A percentile compares a stretch with the other conserved stretches of the same genome.
phyloP scores from a whole-genome alignment of 75 land plant genomes.

The Pinus taeda region DNA sequence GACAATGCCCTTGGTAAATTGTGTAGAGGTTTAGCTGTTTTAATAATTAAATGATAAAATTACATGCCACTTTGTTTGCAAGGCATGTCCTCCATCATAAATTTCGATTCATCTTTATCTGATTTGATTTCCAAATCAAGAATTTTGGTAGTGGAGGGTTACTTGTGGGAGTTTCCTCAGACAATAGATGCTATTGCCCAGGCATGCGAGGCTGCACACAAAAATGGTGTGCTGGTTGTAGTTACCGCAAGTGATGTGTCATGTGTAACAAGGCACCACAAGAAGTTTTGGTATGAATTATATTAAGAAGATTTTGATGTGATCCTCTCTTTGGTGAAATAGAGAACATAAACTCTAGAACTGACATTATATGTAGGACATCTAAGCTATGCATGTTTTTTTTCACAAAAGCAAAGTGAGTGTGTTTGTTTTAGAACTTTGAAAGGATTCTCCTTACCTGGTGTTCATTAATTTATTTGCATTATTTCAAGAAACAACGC shows the following conservation, averaged over 20 bases:
- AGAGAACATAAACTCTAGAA: neutral
- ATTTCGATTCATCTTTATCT: conserved; percentile 64
- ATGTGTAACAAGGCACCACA: conserved; percentile 74
- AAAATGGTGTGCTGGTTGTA: conserved; percentile 79
- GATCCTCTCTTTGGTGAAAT: neutral
- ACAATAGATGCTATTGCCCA: conserved; percentile 69
- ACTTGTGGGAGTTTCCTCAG: conserved; percentile 87
- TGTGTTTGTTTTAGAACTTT: too few species aligned
- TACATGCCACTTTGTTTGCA: conserved; percentile 16
- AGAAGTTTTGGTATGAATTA: conserved; percentile 77
- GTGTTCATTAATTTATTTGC: neutral
- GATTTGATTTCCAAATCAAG: conserved; percentile 58
- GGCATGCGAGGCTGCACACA: conserved; percentile 85
- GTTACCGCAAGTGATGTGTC: conserved; percentile 94
- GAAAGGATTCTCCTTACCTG: neutral
- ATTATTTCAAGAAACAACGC: neutral
- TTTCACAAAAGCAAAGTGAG: neutral
- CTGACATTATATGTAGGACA: neutral
- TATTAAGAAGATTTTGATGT: neutral
- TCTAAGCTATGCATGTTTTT: neutral
- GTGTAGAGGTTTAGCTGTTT: neutral
- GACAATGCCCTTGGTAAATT: neutral
- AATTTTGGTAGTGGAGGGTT: conserved; percentile 89
- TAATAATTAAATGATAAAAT: neutral
- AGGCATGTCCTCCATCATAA: conserved; percentile 89